A percentile compares a stretch with the other conserved stretches of the same genome.
Evolutionary conservation across 2,329 filamentous ascomycete genomes (phyloP).

Genomic region (Pseudogymnoascus destructans): DNA sequence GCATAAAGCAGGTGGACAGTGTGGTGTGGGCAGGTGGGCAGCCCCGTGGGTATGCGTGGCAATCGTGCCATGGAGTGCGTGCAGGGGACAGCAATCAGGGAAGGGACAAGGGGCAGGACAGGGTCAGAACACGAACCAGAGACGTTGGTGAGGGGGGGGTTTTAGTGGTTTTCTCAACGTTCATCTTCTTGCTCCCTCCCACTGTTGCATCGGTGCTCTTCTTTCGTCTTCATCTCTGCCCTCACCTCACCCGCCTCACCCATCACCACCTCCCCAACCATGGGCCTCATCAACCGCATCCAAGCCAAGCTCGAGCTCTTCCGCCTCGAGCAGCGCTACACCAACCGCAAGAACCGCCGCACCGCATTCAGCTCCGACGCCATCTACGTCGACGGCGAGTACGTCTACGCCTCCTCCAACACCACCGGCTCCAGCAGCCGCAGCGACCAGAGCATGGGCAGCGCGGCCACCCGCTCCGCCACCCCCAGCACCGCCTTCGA

Average conservation of each 20-base stretch:
- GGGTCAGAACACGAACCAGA: neutral
- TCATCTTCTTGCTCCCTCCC: neutral
- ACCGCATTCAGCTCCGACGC: slow-evolving; percentile 82
- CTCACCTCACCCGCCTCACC: neutral
- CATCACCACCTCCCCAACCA: neutral
- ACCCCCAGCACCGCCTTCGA: neutral
- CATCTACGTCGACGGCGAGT: slow-evolving; percentile 90
- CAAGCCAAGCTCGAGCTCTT: slow-evolving; percentile 74
- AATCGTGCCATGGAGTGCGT: neutral
- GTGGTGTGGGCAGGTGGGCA: slow-evolving; percentile 2
- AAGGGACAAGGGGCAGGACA: neutral
- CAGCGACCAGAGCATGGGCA: slow-evolving; percentile 1
- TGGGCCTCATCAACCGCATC: slow-evolving; percentile 41
- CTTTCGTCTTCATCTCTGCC: neutral
- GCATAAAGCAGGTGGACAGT: neutral
- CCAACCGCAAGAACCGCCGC: slow-evolving; percentile 71
- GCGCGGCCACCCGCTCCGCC: neutral
- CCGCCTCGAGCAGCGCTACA: slow-evolving; percentile 90
- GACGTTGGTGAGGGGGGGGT: neutral
- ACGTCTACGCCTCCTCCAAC: slow-evolving; percentile 59
- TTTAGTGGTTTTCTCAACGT: slow-evolving; percentile 6
- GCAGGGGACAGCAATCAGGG: neutral
- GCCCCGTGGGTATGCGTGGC: no score
- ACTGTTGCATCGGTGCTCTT: neutral
- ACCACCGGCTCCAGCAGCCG: slow-evolving; percentile 8